phyloP scores from a whole-genome alignment of 1,139 yeast genomes.

The Hyphopichia wangnamkhiaoensis region DNA sequence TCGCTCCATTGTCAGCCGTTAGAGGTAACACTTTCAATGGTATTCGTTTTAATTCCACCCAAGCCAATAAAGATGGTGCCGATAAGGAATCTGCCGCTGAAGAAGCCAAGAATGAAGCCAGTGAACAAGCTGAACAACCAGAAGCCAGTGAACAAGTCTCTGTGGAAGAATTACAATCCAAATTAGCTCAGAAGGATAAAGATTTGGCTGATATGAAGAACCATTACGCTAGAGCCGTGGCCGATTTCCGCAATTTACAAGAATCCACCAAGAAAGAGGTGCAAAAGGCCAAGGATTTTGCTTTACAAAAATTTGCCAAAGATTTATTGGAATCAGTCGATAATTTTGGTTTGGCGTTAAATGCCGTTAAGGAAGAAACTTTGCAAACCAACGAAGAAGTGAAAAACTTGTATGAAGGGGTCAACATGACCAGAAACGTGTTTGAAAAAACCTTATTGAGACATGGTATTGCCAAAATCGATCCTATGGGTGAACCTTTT shows the following conservation, averaged over 20 bases:
- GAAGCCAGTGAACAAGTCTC: conserved; percentile 8
- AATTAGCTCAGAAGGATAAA: conserved; percentile 68
- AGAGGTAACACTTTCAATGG: neutral
- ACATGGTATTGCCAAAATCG: conserved; percentile 80
- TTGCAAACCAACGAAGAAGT: conserved; percentile 62
- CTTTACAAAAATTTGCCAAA: conserved; percentile 89
- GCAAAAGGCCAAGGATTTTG: conserved; percentile 86
- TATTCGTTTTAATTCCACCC: conserved; percentile 9
- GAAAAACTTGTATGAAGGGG: conserved; percentile 81
- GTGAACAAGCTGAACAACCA: conserved; percentile 19
- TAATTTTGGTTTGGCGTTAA: conserved; percentile 85
- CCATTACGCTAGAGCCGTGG: conserved; percentile 78
- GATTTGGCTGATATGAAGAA: conserved; percentile 83
- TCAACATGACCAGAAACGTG: conserved; percentile 84
- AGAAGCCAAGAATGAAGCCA: conserved; percentile 13
- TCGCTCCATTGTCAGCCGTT: neutral
- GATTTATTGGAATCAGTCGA: conserved; percentile 89
- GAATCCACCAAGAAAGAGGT: conserved; percentile 87
- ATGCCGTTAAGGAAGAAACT: conserved; percentile 71
- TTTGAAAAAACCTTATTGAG: conserved; percentile 80
- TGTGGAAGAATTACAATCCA: conserved; percentile 48
- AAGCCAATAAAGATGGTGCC: conserved; percentile 12
- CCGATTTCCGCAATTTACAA: conserved; percentile 92
- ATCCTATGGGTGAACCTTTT: conserved; percentile 82
- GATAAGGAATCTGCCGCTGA: conserved; percentile 10